Percentiles rank a stretch among this genome's conserved stretches.
Evolutionary conservation across 768 basidiomycete species (phyloP).

Genomic region (Kwoniella shandongensis): DNA sequence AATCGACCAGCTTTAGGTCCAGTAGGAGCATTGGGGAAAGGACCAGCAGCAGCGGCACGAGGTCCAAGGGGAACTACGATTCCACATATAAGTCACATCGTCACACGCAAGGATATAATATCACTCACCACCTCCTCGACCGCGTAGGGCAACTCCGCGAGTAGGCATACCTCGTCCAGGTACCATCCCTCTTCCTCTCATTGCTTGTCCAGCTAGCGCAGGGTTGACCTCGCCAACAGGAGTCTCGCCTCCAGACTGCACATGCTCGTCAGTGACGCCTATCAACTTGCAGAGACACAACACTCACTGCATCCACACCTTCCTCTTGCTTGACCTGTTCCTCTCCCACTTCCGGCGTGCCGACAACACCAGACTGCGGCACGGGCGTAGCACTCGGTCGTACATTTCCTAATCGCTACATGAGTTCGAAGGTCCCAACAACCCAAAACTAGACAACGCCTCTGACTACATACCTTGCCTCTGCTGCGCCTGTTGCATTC

Average conservation of each 20-base stretch:
- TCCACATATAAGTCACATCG: too few relatives aligned
- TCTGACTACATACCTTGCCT: constrained; percentile 1
- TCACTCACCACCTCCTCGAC: constrained; percentile 42
- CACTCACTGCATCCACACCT: constrained; percentile 23
- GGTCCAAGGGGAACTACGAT: constrained; percentile 36
- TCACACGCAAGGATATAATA: background rate
- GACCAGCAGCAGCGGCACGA: constrained; percentile 24
- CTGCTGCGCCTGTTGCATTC: background rate
- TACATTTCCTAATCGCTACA: background rate
- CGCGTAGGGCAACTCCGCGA: constrained; percentile 30
- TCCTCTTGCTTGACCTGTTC: constrained; percentile 40
- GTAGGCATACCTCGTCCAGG: constrained; percentile 24
- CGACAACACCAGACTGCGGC: background rate
- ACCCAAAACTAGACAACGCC: background rate
- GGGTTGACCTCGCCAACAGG: constrained; percentile 1
- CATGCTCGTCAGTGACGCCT: too few relatives aligned
- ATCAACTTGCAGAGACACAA: background rate
- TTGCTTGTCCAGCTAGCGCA: background rate
- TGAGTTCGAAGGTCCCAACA: constrained; percentile 6
- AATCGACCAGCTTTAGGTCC: constrained; percentile 51
- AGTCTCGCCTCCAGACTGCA: constrained; percentile 11
- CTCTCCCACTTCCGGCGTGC: constrained; percentile 10
- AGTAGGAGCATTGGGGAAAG: constrained; percentile 28
- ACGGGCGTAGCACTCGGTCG: constrained; percentile 17
- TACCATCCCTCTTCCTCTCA: constrained; percentile 29